phyloP scores from a whole-genome alignment of 306 rosid genomes.

The Styphnolobium japonicum region DNA sequence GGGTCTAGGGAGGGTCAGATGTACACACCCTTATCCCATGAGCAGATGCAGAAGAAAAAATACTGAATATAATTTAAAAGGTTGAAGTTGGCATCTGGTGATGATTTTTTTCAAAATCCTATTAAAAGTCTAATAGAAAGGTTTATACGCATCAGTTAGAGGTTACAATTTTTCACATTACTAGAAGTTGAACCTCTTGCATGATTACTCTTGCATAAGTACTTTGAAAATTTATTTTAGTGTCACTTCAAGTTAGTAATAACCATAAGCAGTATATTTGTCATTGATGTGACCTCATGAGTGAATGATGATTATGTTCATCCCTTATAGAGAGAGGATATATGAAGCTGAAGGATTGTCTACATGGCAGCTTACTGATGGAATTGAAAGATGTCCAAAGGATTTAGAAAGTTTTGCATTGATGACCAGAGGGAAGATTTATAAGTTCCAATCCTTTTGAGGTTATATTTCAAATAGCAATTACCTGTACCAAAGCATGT shows the following conservation, averaged over 20 bases:
- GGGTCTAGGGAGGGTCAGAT: no score
- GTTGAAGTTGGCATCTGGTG: neutral
- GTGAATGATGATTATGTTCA: neutral
- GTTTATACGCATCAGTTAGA: conserved; percentile 4
- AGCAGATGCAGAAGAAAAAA: neutral
- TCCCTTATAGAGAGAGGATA: neutral
- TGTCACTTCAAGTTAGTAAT: neutral
- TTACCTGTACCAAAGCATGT: neutral
- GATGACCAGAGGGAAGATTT: neutral
- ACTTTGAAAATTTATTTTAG: neutral
- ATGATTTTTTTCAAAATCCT: neutral
- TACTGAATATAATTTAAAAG: neutral
- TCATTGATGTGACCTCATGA: neutral
- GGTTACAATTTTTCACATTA: neutral
- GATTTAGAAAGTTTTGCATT: neutral
- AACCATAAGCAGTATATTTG: neutral
- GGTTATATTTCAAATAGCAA: neutral
- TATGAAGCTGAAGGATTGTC: neutral
- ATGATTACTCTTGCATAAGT: neutral
- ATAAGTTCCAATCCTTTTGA: neutral
- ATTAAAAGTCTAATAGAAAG: neutral
- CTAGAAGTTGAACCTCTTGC: conserved; percentile 8
- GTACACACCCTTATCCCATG: no score
- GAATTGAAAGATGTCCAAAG: neutral
- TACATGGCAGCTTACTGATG: neutral